Percentiles rank a stretch among this genome's conserved stretches.
Conservation (phyloP, 768 basidiomycete genomes). For the Nevesoporus exiguus region DNA sequence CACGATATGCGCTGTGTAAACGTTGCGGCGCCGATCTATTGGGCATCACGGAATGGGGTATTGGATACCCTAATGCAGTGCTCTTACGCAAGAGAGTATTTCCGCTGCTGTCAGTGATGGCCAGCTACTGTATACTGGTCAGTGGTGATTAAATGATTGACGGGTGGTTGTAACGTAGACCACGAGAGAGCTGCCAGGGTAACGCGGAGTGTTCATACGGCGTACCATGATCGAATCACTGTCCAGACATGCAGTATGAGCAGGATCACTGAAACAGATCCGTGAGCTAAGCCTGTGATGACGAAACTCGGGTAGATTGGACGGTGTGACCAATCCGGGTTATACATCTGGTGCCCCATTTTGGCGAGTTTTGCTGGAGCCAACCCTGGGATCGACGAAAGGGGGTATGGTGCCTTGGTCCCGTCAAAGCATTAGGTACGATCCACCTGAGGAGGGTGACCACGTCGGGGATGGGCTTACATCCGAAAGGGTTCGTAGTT, state of each 20-base stretch:
- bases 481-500: too few relatives aligned
- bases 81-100: not conserved
- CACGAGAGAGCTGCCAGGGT: not conserved
- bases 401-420: too few relatives aligned
- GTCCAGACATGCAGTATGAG: not conserved
- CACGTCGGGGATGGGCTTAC: too few relatives aligned
- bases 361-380: not conserved
- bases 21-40: too few relatives aligned
- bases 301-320: not conserved
- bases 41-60: too few relatives aligned
- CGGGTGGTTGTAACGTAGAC: not conserved
- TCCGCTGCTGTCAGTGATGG: not conserved
- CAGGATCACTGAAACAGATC: conserved; percentile 1
- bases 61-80: too few relatives aligned
- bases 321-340: not conserved
- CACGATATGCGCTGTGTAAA: not conserved
- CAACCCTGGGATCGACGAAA: too few relatives aligned
- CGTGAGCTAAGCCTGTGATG: not conserved
- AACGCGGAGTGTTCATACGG: not conserved
- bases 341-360: not conserved
- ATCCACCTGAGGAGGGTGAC: too few relatives aligned
- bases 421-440: too few relatives aligned
- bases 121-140: not conserved
- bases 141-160: not conserved
- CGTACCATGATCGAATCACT: not conserved